Percentiles rank a stretch among this genome's conserved stretches.
These are phyloP conservation scores for Fusarium sp. DNA, from an alignment of 2,329 filamentous ascomycete genomes.

Conservation along the genomic window DNA sequence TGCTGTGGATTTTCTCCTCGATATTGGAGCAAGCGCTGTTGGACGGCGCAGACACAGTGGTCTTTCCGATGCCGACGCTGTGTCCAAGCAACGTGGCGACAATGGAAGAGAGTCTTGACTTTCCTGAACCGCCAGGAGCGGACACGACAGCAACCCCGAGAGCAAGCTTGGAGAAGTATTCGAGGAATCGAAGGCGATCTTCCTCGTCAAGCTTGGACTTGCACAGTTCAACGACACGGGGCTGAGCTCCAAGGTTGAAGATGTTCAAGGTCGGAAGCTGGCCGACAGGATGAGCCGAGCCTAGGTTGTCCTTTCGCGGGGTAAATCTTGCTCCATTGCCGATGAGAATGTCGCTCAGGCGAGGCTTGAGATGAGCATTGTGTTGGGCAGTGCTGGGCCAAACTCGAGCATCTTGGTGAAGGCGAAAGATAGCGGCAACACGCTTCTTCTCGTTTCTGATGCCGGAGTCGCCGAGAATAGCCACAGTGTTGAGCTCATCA, in stretches of 20 bases:
- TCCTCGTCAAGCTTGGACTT: not conserved
- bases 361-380: not conserved
- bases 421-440: not conserved
- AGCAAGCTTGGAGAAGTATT: not conserved
- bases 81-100: not conserved
- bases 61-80: not conserved
- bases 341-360: not conserved
- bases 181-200: not conserved
- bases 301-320: not conserved
- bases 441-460: not conserved
- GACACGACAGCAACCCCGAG: not conserved
- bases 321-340: not conserved
- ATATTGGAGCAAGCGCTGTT: not conserved
- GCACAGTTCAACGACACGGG: not conserved
- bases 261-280: not conserved
- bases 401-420: not conserved
- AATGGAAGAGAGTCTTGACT: not conserved
- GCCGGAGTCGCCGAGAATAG: not conserved
- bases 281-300: not conserved
- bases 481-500: not conserved
- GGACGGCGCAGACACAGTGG: not conserved
- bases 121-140: not conserved
- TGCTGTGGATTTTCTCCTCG: not conserved
- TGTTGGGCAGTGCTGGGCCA: not conserved
- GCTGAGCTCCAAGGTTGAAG: not conserved